Base-by-base conservation (phyloP, 2,329 filamentous ascomycete genomes). In the Cladosporium sp. region DNA sequence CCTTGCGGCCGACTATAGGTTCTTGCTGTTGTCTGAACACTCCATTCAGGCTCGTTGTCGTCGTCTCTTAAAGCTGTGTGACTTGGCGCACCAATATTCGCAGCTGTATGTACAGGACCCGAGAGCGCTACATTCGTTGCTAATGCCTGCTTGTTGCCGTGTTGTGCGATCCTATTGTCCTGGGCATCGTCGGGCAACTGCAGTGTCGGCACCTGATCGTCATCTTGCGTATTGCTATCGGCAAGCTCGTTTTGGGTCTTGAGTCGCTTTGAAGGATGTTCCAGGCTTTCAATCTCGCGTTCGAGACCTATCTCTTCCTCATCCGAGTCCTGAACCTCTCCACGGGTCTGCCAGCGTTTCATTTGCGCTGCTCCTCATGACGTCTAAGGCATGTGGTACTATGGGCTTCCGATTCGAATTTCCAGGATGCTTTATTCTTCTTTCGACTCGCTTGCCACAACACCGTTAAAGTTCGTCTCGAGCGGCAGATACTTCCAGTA, bases 251-350 rank as follows among this genome's bases (percentile, higher is more conserved):
- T 19, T 22, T n/a, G 28, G 25, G 35, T n/a, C 24, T 58, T 51
- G 20, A 28, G 19, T 36, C 63, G 64, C 48, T 66, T 63, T 58
- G 62, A 64, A 65, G 24, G 39, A 32, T 55, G 39, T 36, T 24
- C 28, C 13, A 24, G 63, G 34, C 25, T 57, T 58, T 44, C 22
- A 56, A 36, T 59, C 19, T 58, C 39, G 13, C 28, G 39, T 6
- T 59, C 58, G 25, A 62, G 51, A 53, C 61, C 60, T 50, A 66
- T 50, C n/a, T 77, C 76, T 51, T 79, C 77, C 57, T 78, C 78
- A 71, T 80, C 78, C 59, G 78, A 80, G 68, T 80, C 78, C 69
- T 71, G 73, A 62, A 80, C 78, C 70, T 74, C 78, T 63, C 77
- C 77, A 69, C 70, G 73, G 64, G 74, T 70, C 64, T 76, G 73